Conservation (phyloP, 1,284 basidiomycete species). For the Microstroma glucosiphilum region DNA sequence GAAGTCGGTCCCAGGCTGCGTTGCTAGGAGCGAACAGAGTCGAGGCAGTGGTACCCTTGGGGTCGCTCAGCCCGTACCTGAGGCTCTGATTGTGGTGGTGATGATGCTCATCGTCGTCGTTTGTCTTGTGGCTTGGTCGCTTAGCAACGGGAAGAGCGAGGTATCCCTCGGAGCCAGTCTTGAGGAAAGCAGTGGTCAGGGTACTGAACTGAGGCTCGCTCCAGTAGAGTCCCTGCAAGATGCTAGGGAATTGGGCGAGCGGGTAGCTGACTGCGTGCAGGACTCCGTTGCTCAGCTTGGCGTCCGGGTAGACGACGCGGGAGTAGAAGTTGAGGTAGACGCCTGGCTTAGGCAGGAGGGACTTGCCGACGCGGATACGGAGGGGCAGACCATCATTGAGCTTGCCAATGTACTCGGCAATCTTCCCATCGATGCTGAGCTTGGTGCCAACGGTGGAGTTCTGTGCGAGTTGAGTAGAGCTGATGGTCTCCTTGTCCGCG, state of each 20-base stretch:
- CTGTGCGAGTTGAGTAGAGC: conserved; percentile 54
- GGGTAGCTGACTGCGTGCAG: conserved; percentile 63
- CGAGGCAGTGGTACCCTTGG: conserved; percentile 56
- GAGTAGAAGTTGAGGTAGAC: conserved; percentile 60
- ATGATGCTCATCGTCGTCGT: conserved; percentile 57
- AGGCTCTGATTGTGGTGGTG: conserved; percentile 51
- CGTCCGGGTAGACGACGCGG: conserved; percentile 54
- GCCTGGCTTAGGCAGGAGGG: conserved; percentile 51
- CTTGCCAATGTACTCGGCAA: conserved; percentile 43
- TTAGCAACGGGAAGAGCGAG: conserved; percentile 11
- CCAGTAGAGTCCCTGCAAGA: conserved; percentile 61
- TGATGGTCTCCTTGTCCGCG: conserved; percentile 46
- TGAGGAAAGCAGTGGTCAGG: conserved; percentile 52
- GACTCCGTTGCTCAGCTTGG: conserved; percentile 56
- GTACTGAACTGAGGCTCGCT: conserved; percentile 58
- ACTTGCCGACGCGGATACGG: conserved; percentile 59
- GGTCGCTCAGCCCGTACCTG: conserved; percentile 49
- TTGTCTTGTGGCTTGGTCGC: conserved; percentile 44
- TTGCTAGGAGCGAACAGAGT: conserved; percentile 66
- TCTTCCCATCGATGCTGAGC: conserved; percentile 49
- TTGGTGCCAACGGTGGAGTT: conserved; percentile 63
- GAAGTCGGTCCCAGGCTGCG: conserved; percentile 60
- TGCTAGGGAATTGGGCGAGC: conserved; percentile 61
- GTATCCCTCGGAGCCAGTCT: conserved; percentile 21
- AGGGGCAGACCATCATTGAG: conserved; percentile 56